Evolutionary conservation across 768 basidiomycete genomes (phyloP).

Genomic region (Trametes punicea): DNA sequence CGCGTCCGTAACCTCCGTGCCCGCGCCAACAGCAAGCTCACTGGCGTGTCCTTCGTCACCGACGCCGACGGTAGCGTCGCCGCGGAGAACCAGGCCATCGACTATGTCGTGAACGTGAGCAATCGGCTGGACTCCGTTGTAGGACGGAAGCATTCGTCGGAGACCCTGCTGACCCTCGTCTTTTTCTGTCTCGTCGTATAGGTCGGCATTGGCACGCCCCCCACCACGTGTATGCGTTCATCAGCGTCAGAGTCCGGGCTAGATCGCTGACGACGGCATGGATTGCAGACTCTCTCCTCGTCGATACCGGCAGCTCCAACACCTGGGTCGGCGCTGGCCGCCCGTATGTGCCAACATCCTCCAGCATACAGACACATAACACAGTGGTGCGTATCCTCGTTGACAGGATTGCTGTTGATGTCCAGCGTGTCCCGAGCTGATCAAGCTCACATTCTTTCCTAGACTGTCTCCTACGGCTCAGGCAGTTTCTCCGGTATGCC

Average conservation of each 20-base stretch:
- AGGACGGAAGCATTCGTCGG: background rate
- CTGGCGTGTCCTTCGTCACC: slow-evolving; percentile 19
- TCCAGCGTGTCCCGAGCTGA: background rate
- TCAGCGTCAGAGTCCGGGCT: background rate
- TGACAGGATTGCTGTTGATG: background rate
- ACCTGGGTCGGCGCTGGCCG: slow-evolving; percentile 28
- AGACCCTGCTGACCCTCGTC: no score
- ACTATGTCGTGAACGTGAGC: slow-evolving; percentile 36
- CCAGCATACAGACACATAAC: slow-evolving; percentile 18
- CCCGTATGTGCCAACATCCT: slow-evolving; percentile 20
- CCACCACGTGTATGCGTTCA: slow-evolving; percentile 21
- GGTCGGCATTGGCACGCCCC: slow-evolving; percentile 27
- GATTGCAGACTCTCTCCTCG: slow-evolving; percentile 15
- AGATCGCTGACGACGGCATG: background rate
- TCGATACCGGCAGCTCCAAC: slow-evolving; percentile 28
- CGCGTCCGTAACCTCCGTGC: slow-evolving; percentile 45
- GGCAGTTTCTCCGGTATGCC: slow-evolving; percentile 18
- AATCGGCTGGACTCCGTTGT: background rate
- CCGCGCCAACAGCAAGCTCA: slow-evolving; percentile 35
- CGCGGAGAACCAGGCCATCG: slow-evolving; percentile 40
- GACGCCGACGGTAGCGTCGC: slow-evolving; percentile 30
- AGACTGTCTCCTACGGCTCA: slow-evolving; percentile 23
- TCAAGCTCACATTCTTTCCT: background rate
- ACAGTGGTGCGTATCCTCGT: slow-evolving; percentile 10
- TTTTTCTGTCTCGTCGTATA: no score